Base-by-base conservation (phyloP, 179 eudicot species). In the Heliamphora ciliata region DNA sequence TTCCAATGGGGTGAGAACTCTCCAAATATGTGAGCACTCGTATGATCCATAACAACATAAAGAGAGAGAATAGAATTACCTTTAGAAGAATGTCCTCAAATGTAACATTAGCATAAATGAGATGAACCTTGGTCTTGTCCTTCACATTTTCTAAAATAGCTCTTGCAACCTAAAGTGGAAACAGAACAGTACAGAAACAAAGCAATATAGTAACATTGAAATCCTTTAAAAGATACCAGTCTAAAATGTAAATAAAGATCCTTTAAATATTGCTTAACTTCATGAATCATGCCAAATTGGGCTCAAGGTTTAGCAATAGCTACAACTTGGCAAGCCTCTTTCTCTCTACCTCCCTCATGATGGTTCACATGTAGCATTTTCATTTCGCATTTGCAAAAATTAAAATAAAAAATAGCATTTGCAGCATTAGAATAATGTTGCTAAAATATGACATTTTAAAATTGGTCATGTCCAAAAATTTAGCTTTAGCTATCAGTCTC, bases 41-140 rank as follows among this genome's bases (percentile, higher is more conserved):
- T 17, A 10, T 58, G 44, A 2, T 15, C 50, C 40, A 51, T 3
- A n/a, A 2, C 18, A 44, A 50, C 48, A 75, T 61, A 18, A 55
- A n/a, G 47, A 18, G 79, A 54, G 40, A 24, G 1, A 50, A 69
- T 1, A 47, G 67, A 80, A 66, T 82, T 91, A 94, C 98, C 98
- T 91, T 92, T 50, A 93, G 80, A 82, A 96, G 91, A 89, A 96
- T 94, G 86, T 96, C 98, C 58, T 93, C 99, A 31, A 14, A 84
- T 76, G 97, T 91, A 67, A 94, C 97, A 87, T 94, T 96, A 69
- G 97, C 97, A 82, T 96, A 94, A 50, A 94, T 92, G 24, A 94
- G 91, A 81, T 92, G 92, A 80, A 94, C 93, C 88, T 85, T 90
- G 72, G 99, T 96, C 46, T 82, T 89, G 88, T 96, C 99, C 6